Base-by-base conservation (phyloP, 1,284 basidiomycete genomes). In the Leccinum griseonigrum region DNA sequence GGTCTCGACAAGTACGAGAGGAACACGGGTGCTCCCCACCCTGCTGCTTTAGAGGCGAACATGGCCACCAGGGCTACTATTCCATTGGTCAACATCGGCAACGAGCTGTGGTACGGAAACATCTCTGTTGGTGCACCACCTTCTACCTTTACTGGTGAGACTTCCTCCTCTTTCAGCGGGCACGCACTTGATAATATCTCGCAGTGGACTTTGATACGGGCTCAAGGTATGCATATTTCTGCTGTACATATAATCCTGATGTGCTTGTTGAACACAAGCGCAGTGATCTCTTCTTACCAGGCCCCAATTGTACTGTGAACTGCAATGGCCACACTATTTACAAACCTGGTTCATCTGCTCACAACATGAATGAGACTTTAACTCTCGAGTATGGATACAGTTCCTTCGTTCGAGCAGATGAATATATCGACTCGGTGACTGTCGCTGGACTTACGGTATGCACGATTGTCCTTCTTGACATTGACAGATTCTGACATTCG, bases 391-490 rank as follows among this genome's bases (percentile, higher is more conserved):
- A 72, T 58, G 72, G 69, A 13, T 75, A 77, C 58, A 71, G 73
- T 2, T 71, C 76, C 3, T 60, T 60, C 6, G 73, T 73, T 36
- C 34, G 36, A 1, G 71, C 75, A 46, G 61, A 70, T 38, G 64
- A 75, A 62, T 77, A 70, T 62, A 60, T 58, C 3, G 78, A 81
- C 50, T 70, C 64, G 4, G 73, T 80, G 10, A 57, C 58, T 4
- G 58, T 73, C 18, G 66, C 63, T 26, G 71, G 71, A 10, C 55
- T 61, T 18, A 34, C 26, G n/a, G 67, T 70, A 46, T 54, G 32
- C 76, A 50, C 5, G 3, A 7, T 29, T 62, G 13, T 32, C 16
- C 0, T 46, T 58, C 28, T 46, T 8, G 6, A n/a, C 6, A 29
- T 16, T 9, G 10, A 68, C 11, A 2, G 3, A 26, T 18, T 34